Base-by-base conservation (phyloP, 208 protist species). In the Angomonas deanei region DNA sequence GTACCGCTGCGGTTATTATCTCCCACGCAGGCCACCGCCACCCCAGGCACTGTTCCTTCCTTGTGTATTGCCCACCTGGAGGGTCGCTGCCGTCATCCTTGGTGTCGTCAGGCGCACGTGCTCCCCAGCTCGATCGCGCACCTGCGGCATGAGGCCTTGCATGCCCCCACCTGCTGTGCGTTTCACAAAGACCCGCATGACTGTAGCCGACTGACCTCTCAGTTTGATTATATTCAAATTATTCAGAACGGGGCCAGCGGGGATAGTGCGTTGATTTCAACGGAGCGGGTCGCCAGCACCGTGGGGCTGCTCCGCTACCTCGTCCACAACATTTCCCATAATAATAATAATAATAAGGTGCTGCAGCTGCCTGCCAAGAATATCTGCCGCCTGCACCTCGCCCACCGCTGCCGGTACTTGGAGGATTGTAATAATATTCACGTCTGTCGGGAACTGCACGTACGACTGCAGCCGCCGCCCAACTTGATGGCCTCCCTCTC, bases 401-500 rank as follows among this genome's bases (percentile, higher is more conserved):
- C 84, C 11, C 87, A 91, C 61, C 86, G 86, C 62, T 96, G 90
- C 74, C 86, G 87, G 13, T 96, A 96, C 72, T 67, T 92, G 8
- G 84, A 94, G 50, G 86, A 96, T 66, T 96, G 90, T 76, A 96
- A 96, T 65, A 96, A 96, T 66, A 90, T 96, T 53, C 90, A 96
- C 70, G 78, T 96, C 53, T 96, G 90, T 74, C 90, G 85, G 58
- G 84, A 92, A 67, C 91, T 81, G 57, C 84, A 94, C 49, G 48
- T 82, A 13, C 80, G 71, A 33, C 73, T 94, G 50, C 88, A 87
- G 55, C 88, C 82, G 3, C 85, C 88, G 23, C 80, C 84, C 23
- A 75, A 92, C 33, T 68, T 89, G 49, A 61, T 90, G 13, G 67
- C 68, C 26, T 47, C 71, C 2, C 79, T 94, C 38, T 61, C 66